These are phyloP conservation scores for Scheffersomyces parashehatae DNA, from an alignment of 1,139 yeast genomes.

Conservation along the genomic window DNA sequence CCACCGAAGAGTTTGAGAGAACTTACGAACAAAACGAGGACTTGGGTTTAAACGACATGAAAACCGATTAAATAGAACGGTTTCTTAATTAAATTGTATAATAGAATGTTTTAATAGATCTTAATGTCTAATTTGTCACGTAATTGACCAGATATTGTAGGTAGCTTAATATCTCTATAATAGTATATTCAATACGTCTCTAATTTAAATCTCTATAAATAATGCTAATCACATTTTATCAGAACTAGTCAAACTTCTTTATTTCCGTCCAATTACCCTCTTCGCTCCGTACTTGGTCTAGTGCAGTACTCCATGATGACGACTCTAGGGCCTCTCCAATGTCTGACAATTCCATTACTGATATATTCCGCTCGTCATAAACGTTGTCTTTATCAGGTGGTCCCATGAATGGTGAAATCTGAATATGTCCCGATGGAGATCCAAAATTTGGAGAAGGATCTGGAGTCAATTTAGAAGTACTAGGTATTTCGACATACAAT, in stretches of 20 bases:
- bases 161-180: too few species aligned
- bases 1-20: slow-evolving; percentile 84
- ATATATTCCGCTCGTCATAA: slow-evolving; percentile 11
- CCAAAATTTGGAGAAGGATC: slow-evolving; percentile 4
- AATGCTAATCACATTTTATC: too few species aligned
- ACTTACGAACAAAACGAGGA: slow-evolving; percentile 86
- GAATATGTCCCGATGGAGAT: slow-evolving; percentile 1
- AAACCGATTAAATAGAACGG: slow-evolving; percentile 29
- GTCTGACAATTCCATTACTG: slow-evolving; percentile 23
- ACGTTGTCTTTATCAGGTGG: slow-evolving; percentile 3
- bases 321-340: slow-evolving; percentile 27
- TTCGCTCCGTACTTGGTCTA: slow-evolving; percentile 5
- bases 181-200: too few species aligned
- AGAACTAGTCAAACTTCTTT: too few species aligned
- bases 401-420: slow-evolving; percentile 11
- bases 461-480: background rate
- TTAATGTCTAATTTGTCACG: too few species aligned
- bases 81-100: background rate
- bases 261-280: too few species aligned
- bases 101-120: background rate
- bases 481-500: slow-evolving; percentile 20
- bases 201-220: too few species aligned
- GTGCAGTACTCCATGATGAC: slow-evolving; percentile 30
- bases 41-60: slow-evolving; percentile 85
- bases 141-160: too few species aligned